phyloP scores from a whole-genome alignment of 2,329 filamentous ascomycete species.

The Alternaria incomplexa region DNA sequence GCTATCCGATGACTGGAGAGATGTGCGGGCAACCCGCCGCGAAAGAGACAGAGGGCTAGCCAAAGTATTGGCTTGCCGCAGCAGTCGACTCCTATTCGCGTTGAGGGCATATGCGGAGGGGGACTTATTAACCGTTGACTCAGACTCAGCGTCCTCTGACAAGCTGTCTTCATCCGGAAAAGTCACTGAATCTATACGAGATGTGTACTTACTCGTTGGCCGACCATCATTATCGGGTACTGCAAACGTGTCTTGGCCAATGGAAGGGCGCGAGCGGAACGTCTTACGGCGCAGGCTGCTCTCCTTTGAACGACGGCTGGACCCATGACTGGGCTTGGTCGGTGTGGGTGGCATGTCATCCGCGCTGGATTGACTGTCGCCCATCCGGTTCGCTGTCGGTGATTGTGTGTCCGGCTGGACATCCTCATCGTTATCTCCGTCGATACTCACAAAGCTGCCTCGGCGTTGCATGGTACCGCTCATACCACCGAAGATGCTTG shows the following conservation, averaged over 20 bases:
- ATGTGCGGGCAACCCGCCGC: conserved; percentile 39
- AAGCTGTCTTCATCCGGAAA: conserved; percentile 41
- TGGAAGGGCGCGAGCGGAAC: conserved; percentile 53
- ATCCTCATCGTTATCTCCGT: conserved; percentile 81
- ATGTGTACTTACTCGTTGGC: conserved; percentile 47
- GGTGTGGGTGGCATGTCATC: conserved; percentile 93
- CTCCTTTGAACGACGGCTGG: conserved; percentile 55
- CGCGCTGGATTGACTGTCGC: conserved; percentile 62
- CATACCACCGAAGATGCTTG: conserved; percentile 66
- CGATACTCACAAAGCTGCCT: conserved; percentile 79
- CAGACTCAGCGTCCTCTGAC: conserved; percentile 42
- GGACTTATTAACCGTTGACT: conserved; percentile 35
- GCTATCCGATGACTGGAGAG: conserved; percentile 1
- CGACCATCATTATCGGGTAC: conserved; percentile 42
- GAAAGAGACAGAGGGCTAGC: conserved; percentile 51
- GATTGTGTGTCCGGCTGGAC: conserved; percentile 55
- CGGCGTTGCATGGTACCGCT: conserved; percentile 60
- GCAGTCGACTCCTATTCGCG: conserved; percentile 47
- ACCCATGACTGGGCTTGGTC: conserved; percentile 71
- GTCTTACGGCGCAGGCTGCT: conserved; percentile 59
- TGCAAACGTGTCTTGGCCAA: conserved; percentile 56
- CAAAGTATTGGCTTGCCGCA: conserved; percentile 45
- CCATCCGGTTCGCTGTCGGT: conserved; percentile 58
- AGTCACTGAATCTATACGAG: conserved; percentile 11
- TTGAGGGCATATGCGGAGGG: conserved; percentile 37